Evolutionary conservation across 1,284 basidiomycete genomes (phyloP), one percentile per base, ranked within the genome.

Genomic region (Ceratobasidium sp.): DNA sequence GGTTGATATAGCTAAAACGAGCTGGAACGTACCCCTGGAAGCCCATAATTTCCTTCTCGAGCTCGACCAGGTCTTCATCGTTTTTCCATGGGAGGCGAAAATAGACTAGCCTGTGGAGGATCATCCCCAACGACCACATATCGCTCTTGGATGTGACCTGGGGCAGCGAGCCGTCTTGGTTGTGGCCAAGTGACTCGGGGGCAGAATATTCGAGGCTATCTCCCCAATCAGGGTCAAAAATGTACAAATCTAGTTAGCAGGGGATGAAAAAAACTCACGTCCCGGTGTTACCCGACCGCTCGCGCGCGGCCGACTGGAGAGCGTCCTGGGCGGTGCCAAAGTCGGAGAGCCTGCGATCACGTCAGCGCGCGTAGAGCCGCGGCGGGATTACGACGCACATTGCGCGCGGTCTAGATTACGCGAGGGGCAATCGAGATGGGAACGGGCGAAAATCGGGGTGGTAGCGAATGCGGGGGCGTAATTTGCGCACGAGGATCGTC

Each of bases 311-410:
- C 2, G 89, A 88, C 56, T 90, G 89, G 5, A 96, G 86, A 91
- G 94, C 95, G 81, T 96, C 95, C 65, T 94, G 90, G 13, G 95
- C 97, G 0, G 96, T 97, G 3, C 96, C 96, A 83, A 98, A 98
- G 81, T 98, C 96, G 0, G 95, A 95, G 13, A 98, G 86, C 91
- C 97, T 92, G 0, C 95, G 78, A 92, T 40, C 17, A 62, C 57
- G 70, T 61, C 37, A 73, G 57, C 61, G 13, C 22, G 40, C 61
- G 40, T 37, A 29, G 29, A 43, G 22, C 29, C 54, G 54, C 1
- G 29, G 44, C 17, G 40, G 37, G 34, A 46, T 22, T 8, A 29
- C n/a, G 25, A 56, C 70, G 3, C 29, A 73, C 70, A 79, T 78
- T 13, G 77, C 78, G 61, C 84, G 85, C 0, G 87, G 87, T 54